Conservation (phyloP, 768 basidiomycete genomes). For the Steccherinum ochraceum region DNA sequence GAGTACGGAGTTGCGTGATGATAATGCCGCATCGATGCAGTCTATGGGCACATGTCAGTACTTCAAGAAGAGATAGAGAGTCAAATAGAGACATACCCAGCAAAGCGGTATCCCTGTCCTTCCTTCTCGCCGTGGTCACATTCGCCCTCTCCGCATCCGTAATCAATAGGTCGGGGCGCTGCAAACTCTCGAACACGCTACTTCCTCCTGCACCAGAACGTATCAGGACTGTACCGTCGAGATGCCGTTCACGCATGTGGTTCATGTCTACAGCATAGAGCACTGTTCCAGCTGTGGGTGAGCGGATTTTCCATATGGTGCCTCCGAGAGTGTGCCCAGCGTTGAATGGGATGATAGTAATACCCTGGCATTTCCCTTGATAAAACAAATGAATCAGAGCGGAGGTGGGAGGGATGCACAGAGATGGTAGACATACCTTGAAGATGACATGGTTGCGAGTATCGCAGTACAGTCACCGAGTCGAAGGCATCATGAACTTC, state of each 20-base stretch:
- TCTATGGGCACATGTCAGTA: conserved; percentile 40
- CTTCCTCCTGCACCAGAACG: conserved; percentile 67
- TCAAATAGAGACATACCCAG: conserved; percentile 47
- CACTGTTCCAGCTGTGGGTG: conserved; percentile 92
- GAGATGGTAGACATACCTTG: conserved; percentile 79
- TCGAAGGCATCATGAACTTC: conserved; percentile 94
- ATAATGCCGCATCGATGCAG: conserved; percentile 81
- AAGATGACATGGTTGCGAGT: conserved; percentile 92
- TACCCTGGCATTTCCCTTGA: conserved; percentile 83
- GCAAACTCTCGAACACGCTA: conserved; percentile 78
- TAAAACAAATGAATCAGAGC: neutral
- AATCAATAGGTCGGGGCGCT: conserved; percentile 88
- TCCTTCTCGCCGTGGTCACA: conserved; percentile 79
- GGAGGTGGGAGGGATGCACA: too few species aligned
- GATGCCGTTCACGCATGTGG: conserved; percentile 92
- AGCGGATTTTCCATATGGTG: conserved; percentile 98
- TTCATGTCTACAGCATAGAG: conserved; percentile 94
- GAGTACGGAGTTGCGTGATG: conserved; percentile 74
- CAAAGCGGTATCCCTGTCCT: conserved; percentile 85
- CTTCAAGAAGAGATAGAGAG: neutral
- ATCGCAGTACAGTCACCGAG: conserved; percentile 84
- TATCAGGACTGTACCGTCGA: conserved; percentile 89
- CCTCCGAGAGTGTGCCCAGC: conserved; percentile 95
- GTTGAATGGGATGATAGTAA: conserved; percentile 93
- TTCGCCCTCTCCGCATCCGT: conserved; percentile 85